Conservation (phyloP, 176 grass and related monocot species). For the Calamus simplicifolius region DNA sequence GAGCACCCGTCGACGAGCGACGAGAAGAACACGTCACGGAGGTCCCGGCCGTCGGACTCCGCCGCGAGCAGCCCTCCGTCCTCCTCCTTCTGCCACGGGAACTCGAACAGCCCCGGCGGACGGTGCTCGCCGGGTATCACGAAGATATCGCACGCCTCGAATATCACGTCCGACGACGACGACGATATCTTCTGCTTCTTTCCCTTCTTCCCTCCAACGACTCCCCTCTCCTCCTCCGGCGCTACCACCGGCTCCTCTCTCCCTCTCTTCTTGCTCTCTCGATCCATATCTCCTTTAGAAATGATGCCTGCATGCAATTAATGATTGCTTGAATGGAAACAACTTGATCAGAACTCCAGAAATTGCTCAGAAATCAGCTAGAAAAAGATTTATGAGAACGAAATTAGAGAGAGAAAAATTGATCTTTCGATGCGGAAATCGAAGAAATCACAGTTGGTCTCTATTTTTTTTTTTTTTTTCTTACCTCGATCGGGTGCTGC, state of each 20-base stretch:
- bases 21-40: conserved; percentile 67
- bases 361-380: too few species aligned
- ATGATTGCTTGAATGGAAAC: too few species aligned
- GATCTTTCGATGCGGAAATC: too few species aligned
- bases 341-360: too few species aligned
- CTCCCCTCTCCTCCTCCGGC: neutral
- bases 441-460: too few species aligned
- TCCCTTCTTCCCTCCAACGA: neutral
- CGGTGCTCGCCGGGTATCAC: neutral
- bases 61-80: conserved; percentile 17
- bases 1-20: conserved; percentile 46
- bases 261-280: conserved; percentile 18
- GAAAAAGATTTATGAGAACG: too few species aligned
- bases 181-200: neutral
- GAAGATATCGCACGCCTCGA: neutral
- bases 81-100: conserved; percentile 42
- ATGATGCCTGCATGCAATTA: too few species aligned
- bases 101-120: conserved; percentile 62
- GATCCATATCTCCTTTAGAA: conserved; percentile 1
- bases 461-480: too few species aligned
- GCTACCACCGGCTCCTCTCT: conserved; percentile 19
- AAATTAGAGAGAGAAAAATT: too few species aligned
- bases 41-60: conserved; percentile 15
- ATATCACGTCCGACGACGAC: neutral
- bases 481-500: neutral